Conservation (phyloP, 192 early-diverging fungal genomes). For the Podochytrium sp. region DNA sequence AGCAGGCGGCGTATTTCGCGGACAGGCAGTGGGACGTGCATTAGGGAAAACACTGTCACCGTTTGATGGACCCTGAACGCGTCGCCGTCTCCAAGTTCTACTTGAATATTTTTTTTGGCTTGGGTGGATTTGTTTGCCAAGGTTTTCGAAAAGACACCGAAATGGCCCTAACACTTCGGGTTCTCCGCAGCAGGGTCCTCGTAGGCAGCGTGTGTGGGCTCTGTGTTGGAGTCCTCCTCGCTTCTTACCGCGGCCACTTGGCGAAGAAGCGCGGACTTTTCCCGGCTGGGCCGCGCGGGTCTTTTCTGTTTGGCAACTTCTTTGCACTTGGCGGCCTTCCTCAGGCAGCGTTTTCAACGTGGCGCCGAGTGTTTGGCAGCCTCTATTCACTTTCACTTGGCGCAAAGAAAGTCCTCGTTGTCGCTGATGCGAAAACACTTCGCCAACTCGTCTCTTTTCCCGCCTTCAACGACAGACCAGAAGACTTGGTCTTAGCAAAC, state of each 20-base stretch:
- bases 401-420: constrained; percentile 7
- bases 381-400: constrained; percentile 7
- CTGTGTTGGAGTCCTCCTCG: too few species aligned
- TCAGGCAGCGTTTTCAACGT: not conserved
- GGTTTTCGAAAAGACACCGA: too few species aligned
- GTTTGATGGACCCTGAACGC: not conserved
- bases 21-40: not conserved
- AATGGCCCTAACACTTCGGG: too few species aligned
- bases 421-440: not conserved
- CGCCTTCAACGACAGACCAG: constrained; percentile 16
- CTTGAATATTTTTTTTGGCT: too few species aligned
- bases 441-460: not conserved
- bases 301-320: not conserved
- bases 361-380: not conserved
- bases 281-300: too few species aligned
- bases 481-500: constrained; percentile 4
- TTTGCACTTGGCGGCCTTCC: not conserved
- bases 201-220: too few species aligned
- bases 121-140: too few species aligned
- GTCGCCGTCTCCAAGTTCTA: not conserved
- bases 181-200: too few species aligned
- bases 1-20: not conserved
- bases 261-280: too few species aligned
- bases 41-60: not conserved
- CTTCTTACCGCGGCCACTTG: too few species aligned